These are phyloP conservation scores for Russula emetica DNA, from an alignment of 768 basidiomycete species.

Conservation along the genomic window DNA sequence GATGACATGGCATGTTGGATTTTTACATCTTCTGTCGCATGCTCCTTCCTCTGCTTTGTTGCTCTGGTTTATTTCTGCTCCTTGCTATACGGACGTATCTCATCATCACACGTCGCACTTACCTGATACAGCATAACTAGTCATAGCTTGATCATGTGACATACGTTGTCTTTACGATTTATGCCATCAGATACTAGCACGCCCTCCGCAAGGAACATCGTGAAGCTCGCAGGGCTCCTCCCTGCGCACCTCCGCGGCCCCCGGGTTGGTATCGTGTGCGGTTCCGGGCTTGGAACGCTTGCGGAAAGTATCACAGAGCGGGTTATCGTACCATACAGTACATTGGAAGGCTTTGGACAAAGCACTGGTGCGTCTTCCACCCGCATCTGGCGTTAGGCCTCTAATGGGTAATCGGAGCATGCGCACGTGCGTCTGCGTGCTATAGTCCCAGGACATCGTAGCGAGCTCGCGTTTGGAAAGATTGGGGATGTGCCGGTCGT, in stretches of 20 bases:
- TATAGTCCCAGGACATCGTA: conserved; percentile 77
- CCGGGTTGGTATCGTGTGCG: conserved; percentile 78
- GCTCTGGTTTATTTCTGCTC: conserved; percentile 6
- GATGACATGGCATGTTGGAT: background rate
- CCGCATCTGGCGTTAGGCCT: background rate
- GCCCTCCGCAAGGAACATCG: conserved; percentile 35
- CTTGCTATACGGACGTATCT: conserved; percentile 5
- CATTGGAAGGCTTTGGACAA: conserved; percentile 66
- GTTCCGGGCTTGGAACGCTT: conserved; percentile 77
- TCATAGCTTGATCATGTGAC: conserved; percentile 11
- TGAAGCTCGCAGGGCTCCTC: conserved; percentile 31
- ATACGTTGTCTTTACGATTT: no score
- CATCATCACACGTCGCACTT: conserved; percentile 15
- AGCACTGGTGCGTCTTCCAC: conserved; percentile 58
- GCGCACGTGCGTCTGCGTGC: background rate
- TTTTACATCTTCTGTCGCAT: conserved; percentile 10
- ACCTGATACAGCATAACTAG: conserved; percentile 14
- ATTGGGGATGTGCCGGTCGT: conserved; percentile 78
- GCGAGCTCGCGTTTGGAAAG: conserved; percentile 73
- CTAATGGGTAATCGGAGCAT: background rate
- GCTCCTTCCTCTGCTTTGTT: conserved; percentile 4
- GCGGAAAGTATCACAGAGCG: conserved; percentile 55
- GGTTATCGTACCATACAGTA: conserved; percentile 58
- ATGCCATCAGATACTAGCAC: background rate
- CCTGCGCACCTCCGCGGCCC: conserved; percentile 48